These are phyloP conservation scores for Trichopus zeylanicus DNA, from an alignment of 116 monocot genomes.

Conservation along the genomic window DNA sequence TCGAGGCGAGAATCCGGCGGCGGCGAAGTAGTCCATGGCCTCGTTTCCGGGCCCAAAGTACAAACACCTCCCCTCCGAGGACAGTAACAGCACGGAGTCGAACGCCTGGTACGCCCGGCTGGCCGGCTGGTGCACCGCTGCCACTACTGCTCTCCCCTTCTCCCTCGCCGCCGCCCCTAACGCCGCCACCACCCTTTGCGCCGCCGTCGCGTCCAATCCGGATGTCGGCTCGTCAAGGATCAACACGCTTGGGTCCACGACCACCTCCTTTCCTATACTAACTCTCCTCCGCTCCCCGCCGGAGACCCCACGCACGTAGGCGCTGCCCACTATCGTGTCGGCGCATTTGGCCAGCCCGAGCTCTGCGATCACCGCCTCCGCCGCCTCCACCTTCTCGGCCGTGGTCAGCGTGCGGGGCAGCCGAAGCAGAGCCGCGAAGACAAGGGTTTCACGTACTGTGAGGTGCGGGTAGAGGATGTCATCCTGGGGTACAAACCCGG, in stretches of 20 bases:
- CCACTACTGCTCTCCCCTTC: constrained; percentile 59
- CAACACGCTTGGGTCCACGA: constrained; percentile 63
- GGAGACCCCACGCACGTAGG: constrained; percentile 64
- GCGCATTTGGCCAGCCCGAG: constrained; percentile 64
- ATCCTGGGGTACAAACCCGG: constrained; percentile 80
- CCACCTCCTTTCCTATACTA: constrained; percentile 68
- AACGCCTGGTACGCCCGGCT: constrained; percentile 75
- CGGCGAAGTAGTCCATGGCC: constrained; percentile 72
- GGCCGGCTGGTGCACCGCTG: constrained; percentile 84
- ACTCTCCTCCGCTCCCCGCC: constrained; percentile 92
- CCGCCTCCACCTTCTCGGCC: constrained; percentile 37
- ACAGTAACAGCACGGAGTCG: constrained; percentile 61
- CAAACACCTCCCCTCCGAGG: constrained; percentile 56
- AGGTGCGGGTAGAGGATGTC: constrained; percentile 86
- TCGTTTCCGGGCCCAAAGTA: constrained; percentile 59
- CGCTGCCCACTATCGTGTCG: constrained; percentile 53
- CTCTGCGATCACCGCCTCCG: constrained; percentile 67
- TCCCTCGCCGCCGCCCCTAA: constrained; percentile 44
- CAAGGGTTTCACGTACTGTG: constrained; percentile 75
- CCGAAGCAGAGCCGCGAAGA: constrained; percentile 70
- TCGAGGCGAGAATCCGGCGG: constrained; percentile 49
- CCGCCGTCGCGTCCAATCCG: constrained; percentile 82
- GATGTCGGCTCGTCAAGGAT: constrained; percentile 89
- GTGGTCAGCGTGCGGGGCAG: constrained; percentile 39
- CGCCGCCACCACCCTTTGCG: constrained; percentile 48